Percentiles rank a stretch among this genome's conserved stretches.
Evolutionary conservation across 768 basidiomycete species (phyloP).

Genomic region (Crassisporium funariophilum): DNA sequence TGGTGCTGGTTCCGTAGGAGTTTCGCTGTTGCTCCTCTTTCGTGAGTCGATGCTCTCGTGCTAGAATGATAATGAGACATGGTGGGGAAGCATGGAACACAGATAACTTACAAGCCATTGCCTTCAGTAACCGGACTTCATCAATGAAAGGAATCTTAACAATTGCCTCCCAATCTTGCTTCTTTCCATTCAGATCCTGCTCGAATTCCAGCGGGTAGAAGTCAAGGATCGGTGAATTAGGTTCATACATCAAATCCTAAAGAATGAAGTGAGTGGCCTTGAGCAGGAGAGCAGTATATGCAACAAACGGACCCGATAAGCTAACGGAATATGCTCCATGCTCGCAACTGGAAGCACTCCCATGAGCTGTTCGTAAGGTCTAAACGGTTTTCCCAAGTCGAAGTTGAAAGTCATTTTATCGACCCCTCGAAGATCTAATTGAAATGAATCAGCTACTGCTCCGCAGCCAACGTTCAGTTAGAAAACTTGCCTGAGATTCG

Average conservation of each 20-base stretch:
- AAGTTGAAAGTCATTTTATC: slow-evolving; percentile 86
- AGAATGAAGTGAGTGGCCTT: too few relatives aligned
- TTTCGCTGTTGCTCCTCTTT: slow-evolving; percentile 79
- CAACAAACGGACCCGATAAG: slow-evolving; percentile 66
- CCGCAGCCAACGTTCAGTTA: neutral
- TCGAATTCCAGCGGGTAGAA: slow-evolving; percentile 95
- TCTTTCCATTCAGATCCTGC: slow-evolving; percentile 96
- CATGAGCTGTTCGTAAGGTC: slow-evolving; percentile 96
- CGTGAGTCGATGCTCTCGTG: slow-evolving; percentile 76
- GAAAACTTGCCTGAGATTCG: slow-evolving; percentile 80
- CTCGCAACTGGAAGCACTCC: slow-evolving; percentile 94
- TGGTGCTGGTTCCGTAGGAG: slow-evolving; percentile 74
- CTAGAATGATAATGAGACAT: slow-evolving; percentile 36
- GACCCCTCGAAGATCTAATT: slow-evolving; percentile 61
- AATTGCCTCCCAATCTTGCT: slow-evolving; percentile 97
- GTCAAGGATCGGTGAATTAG: slow-evolving; percentile 85
- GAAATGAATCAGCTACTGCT: slow-evolving; percentile 3
- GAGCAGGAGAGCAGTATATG: too few relatives aligned
- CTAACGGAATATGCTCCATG: slow-evolving; percentile 82
- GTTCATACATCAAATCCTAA: slow-evolving; percentile 92
- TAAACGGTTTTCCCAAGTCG: slow-evolving; percentile 86
- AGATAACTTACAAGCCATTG: slow-evolving; percentile 74
- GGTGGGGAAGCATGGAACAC: neutral
- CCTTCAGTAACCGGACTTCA: slow-evolving; percentile 69
- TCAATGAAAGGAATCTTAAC: slow-evolving; percentile 99